Evolutionary conservation across 306 rosid genomes (phyloP), one percentile per base, ranked within the genome.

Genomic region (Fagus sylvatica): DNA sequence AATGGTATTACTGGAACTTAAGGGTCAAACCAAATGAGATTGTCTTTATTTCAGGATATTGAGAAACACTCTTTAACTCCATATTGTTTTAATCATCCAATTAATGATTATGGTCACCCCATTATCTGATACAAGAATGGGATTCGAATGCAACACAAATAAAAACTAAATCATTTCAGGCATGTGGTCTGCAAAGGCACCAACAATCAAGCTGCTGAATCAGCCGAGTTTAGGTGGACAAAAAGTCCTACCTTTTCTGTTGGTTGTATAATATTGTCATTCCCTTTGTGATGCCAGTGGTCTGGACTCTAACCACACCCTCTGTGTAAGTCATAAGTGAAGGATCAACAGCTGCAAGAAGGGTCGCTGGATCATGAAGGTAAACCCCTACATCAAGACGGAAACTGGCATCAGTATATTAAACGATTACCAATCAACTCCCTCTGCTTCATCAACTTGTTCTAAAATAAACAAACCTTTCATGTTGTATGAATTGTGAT

Each of bases 251-350:
- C 97, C 88, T 91, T 84, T 95, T 95, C 79, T 91, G 91, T 77
- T 91, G 87, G 82, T 88, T 88, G 77, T 89, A 78, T 71, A 95
- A 76, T 74, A 89, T 46, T 49, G 98, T 92, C 54, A 95, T 87
- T 55, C 98, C 98, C 85, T 93, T 84, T 82, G 96, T 87, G 84
- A 95, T 91, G 80, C 98, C 98, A 75, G 72, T 79, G 32, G 91
- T 89, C 88, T 95, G 98, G 69, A 95, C 98, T 88, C 98, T 90
- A 74, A 95, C 98, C 68, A 64, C 75, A 34, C 98, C 98, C 76
- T 92, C 97, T 10, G 78, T 71, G 85, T 87, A 91, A 22, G 97
- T 95, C 75, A 95, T 53, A 53, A 92, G 95, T 64, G 89, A 87
- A 72, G 98, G 96, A 86, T 91, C 73, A 68, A 86, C 73, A 39